Base-by-base conservation (phyloP, 2,329 filamentous ascomycete genomes). In the Fusarium begoniae region DNA sequence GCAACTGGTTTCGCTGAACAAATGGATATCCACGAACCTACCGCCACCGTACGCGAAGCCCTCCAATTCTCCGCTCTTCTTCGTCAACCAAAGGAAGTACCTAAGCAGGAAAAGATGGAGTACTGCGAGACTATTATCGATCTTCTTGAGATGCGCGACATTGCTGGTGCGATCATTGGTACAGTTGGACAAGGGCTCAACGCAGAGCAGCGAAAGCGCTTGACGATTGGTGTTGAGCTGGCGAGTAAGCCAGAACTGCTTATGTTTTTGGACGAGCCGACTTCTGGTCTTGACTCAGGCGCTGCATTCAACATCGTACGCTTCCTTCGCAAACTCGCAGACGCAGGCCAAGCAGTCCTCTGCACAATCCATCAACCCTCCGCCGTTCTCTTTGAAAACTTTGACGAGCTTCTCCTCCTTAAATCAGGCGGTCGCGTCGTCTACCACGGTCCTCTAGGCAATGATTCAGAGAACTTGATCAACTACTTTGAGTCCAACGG, bases 1-100 rank as follows among this genome's bases (percentile, higher is more conserved):
- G 93, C 93, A 77, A 95, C 93, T 2, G 94, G 93, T 32, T 96
- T 85, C 63, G 84, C 83, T 3, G 84, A 93, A 77, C 91, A 93
- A 74, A 89, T 90, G 81, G 91, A 93, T 73, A 86, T 93, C 5
- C 91, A 93, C 74, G 90, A 92, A 69, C 87, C 90, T 3, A 91
- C 90, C 0, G 85, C 90, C 1, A 93, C 91, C 0, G 90, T 93
- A 0, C 85, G 90, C 4, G 91, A 93, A 71, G 90, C 91, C 0
- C 81, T 93, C 0, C 86, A 87, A 35, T 93, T 93, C 77, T 92
- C 90, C 0, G 91, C 91, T 0, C 83, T 91, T 0, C 84, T 93
- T 0, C 86, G 91, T 6, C 91, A 92, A 72, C 87, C 88, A 0
- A 84, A 85, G 24, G 86, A 90, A 35, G 87, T 90, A 0, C 80